Conservation (phyloP, 139 green algal genomes). For the Ettlia oleoabundans region DNA sequence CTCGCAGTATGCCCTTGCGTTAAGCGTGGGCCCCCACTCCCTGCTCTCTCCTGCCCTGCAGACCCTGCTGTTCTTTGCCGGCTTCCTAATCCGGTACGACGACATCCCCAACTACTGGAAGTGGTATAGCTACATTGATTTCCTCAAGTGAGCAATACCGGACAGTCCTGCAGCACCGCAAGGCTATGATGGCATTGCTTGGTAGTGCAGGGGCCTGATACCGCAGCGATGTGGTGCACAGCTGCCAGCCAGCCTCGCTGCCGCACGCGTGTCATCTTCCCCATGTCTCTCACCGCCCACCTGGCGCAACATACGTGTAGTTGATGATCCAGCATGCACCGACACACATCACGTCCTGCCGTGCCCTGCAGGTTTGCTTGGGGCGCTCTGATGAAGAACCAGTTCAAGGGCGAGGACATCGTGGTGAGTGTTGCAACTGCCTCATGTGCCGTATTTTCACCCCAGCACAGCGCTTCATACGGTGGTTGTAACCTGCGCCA, state of each 20-base stretch:
- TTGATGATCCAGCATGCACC: too few relatives aligned
- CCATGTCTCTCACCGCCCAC: too few relatives aligned
- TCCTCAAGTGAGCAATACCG: conserved; percentile 19
- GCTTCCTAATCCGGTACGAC: conserved; percentile 53
- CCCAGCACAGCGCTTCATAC: too few relatives aligned
- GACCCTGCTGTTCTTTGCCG: conserved; percentile 59
- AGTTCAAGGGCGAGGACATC: conserved; percentile 52
- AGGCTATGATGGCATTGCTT: not conserved
- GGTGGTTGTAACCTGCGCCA: too few relatives aligned
- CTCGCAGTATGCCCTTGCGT: too few relatives aligned
- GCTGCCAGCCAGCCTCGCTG: too few relatives aligned
- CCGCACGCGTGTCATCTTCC: not conserved
- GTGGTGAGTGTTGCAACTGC: not conserved
- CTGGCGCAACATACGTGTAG: too few relatives aligned
- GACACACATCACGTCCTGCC: too few relatives aligned
- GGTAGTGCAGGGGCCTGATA: not conserved
- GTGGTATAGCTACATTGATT: conserved; percentile 63
- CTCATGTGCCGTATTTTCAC: too few relatives aligned
- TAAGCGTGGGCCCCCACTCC: too few relatives aligned
- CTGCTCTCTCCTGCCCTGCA: conserved; percentile 34
- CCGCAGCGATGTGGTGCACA: too few relatives aligned
- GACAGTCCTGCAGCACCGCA: not conserved
- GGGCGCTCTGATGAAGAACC: conserved; percentile 57
- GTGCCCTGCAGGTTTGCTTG: conserved; percentile 33
- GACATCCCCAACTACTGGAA: conserved; percentile 72